Conservation (phyloP, 768 basidiomycete genomes). For the Russula brevipes region DNA sequence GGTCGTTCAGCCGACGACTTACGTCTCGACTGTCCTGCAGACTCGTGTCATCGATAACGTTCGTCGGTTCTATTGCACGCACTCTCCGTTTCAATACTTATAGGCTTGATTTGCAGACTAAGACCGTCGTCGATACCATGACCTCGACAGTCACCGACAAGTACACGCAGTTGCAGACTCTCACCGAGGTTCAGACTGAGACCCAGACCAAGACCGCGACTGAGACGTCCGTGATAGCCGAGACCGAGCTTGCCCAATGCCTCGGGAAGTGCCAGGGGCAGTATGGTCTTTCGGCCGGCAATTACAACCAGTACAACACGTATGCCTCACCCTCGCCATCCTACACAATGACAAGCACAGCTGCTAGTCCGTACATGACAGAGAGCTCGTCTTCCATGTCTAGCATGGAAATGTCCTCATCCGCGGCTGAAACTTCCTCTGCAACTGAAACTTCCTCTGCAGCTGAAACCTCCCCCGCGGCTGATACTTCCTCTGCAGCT, state of each 20-base stretch:
- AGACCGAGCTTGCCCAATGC: conserved; percentile 52
- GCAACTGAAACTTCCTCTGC: background rate
- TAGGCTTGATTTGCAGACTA: conserved; percentile 38
- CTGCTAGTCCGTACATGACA: conserved; percentile 27
- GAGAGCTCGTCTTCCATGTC: conserved; percentile 12
- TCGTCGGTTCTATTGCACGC: conserved; percentile 24
- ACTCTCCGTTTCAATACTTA: background rate
- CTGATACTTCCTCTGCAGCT: background rate
- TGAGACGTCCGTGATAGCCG: conserved; percentile 40
- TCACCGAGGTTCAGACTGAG: conserved; percentile 33
- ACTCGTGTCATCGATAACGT: conserved; percentile 57
- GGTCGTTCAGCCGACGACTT: conserved; percentile 51
- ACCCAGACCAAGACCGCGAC: conserved; percentile 42
- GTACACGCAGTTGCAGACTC: conserved; percentile 45
- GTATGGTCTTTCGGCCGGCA: conserved; percentile 49
- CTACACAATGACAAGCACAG: conserved; percentile 24
- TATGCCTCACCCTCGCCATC: conserved; percentile 31
- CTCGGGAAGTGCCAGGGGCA: conserved; percentile 55
- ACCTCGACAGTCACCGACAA: conserved; percentile 49
- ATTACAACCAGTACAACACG: conserved; percentile 45
- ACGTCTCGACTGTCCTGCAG: conserved; percentile 48
- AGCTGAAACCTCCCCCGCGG: background rate
- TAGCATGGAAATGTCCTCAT: background rate
- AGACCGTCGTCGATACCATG: conserved; percentile 53
- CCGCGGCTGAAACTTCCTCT: background rate